These are phyloP conservation scores for Psophocarpus tetragonolobus DNA, from an alignment of 306 rosid species.

Conservation along the genomic window DNA sequence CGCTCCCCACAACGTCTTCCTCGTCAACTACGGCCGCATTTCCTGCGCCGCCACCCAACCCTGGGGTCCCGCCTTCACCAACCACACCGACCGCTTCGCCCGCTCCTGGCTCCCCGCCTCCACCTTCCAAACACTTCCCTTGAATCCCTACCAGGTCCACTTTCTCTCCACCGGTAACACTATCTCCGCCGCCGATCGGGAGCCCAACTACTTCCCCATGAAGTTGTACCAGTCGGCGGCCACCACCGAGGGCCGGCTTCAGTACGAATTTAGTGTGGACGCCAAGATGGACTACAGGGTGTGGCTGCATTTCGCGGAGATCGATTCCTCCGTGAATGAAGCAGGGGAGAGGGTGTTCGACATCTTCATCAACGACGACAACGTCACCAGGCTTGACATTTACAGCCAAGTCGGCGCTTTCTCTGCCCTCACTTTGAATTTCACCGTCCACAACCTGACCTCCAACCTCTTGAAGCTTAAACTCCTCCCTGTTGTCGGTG, in stretches of 20 bases:
- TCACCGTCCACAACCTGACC: slow-evolving; percentile 69
- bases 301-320: slow-evolving; percentile 92
- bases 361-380: slow-evolving; percentile 57
- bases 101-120: slow-evolving; percentile 85
- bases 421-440: slow-evolving; percentile 60
- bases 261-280: slow-evolving; percentile 71
- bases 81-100: slow-evolving; percentile 63
- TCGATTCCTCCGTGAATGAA: slow-evolving; percentile 67
- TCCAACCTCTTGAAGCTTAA: slow-evolving; percentile 47
- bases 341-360: slow-evolving; percentile 82
- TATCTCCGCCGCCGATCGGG: slow-evolving; percentile 44
- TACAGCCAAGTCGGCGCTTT: slow-evolving; percentile 69
- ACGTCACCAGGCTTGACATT: slow-evolving; percentile 65
- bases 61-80: slow-evolving; percentile 84
- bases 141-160: neutral
- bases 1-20: slow-evolving; percentile 23
- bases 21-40: slow-evolving; percentile 83
- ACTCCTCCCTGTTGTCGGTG: slow-evolving; percentile 61
- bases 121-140: slow-evolving; percentile 25
- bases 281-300: slow-evolving; percentile 87
- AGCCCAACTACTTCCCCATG: slow-evolving; percentile 76
- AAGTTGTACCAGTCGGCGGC: slow-evolving; percentile 76
- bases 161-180: slow-evolving; percentile 44
- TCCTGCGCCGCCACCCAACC: slow-evolving; percentile 59
- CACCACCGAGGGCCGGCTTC: slow-evolving; percentile 41